Conservation (phyloP, 192 early-diverging fungal genomes). For the Gonapodya sp. region DNA sequence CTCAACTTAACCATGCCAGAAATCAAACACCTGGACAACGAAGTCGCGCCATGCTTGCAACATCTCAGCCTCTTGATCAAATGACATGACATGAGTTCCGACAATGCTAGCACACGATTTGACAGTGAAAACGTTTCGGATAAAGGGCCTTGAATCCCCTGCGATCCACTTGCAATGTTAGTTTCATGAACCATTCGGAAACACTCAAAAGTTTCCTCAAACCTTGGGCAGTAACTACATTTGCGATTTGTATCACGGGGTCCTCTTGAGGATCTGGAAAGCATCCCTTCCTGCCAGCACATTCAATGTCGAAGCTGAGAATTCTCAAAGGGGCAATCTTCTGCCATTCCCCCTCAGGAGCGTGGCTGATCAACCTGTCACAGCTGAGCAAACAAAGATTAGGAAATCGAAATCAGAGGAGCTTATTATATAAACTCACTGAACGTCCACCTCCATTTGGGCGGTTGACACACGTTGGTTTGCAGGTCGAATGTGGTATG, state of each 20-base stretch:
- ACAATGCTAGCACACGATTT: conserved; percentile 86
- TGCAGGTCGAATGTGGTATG: conserved; percentile 43
- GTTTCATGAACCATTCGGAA: not conserved
- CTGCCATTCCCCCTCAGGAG: conserved; percentile 83
- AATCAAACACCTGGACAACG: conserved; percentile 39
- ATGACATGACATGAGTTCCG: conserved; percentile 75
- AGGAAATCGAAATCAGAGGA: not conserved
- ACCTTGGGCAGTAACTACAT: conserved; percentile 83
- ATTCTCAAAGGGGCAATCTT: conserved; percentile 89
- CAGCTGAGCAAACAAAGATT: conserved; percentile 39
- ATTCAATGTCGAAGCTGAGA: conserved; percentile 97
- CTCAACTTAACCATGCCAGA: not conserved
- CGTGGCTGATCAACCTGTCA: conserved; percentile 68
- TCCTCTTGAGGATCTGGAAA: conserved; percentile 89
- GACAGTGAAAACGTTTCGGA: conserved; percentile 89
- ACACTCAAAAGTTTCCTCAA: not conserved
- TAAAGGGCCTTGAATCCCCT: conserved; percentile 79
- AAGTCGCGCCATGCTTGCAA: conserved; percentile 80
- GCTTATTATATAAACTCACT: conserved; percentile 25
- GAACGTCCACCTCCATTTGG: conserved; percentile 76
- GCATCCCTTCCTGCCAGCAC: conserved; percentile 86
- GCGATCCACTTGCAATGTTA: conserved; percentile 7
- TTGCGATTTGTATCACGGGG: conserved; percentile 96
- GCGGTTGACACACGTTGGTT: conserved; percentile 35
- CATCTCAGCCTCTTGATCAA: conserved; percentile 67